Base-by-base conservation (phyloP, 1,284 basidiomycete genomes). In the Rugiboletus extremiorientalis region DNA sequence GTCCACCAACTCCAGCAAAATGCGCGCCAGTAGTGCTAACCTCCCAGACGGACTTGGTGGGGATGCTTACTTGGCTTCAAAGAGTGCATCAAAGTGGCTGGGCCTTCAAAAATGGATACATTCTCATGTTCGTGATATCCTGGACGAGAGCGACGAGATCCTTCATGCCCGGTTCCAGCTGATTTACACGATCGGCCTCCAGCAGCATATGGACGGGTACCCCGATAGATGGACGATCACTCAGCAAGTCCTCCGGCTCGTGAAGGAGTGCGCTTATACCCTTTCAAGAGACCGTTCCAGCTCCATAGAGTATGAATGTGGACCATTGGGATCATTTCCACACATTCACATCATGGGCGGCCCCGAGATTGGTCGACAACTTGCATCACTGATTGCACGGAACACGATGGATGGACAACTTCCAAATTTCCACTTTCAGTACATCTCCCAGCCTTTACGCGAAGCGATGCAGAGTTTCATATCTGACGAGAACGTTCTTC, bases 71-170 rank as follows among this genome's bases (percentile, higher is more conserved):
- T 12, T 20, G 23, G 8, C 8, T n/a, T 11, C 12, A 1, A 43
- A 25, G 11, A 48, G 14, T 3, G 27, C 28, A 33, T 38, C 18
- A n/a, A 18, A 40, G 30, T 53, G 50, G 52, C n/a, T 56, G 33
- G 20, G 9, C 25, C 25, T 61, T 1, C 70, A 74, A 25, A 50
- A 34, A 14, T 76, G 72, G 74, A 38, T 77, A 1, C 58, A 66
- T 14, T 34, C 50, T 1, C 44, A 61, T 22, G 51, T 65, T 4
- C 68, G 75, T 23, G 76, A 78, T 43, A 69, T 78, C 43, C 44
- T 77, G 7, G 76, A 77, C 40, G 81, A 83, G 57, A 81, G 80
- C 54, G 76, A 77, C 38, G 75, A 77, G 52, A 66, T 77, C 16
- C 62, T 77, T 10, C 70, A 75, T n/a, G 71, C 71, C 31, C 66